Base-by-base conservation (phyloP, 257 asterid species). In the Petunia secreta region DNA sequence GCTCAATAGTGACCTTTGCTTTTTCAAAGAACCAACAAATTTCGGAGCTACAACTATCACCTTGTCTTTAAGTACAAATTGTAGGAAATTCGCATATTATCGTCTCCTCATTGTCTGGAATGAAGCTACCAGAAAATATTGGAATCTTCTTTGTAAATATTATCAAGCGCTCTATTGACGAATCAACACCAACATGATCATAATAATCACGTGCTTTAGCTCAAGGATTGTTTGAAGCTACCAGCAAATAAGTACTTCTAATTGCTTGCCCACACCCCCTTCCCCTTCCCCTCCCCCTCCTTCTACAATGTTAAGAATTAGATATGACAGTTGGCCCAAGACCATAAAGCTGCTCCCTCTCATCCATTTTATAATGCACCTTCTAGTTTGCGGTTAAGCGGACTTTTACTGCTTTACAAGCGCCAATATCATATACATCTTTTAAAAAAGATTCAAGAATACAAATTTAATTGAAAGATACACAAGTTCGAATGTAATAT, bases 401-500 rank as follows among this genome's bases (percentile, higher is more conserved):
- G 10, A 52, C 4, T 52, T 52, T 52, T 9, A 52, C 13, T 44
- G 36, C 62, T 50, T 73, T 34, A 50, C 62, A 50, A 50, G 46
- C 9, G 44, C 41, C 2, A 36, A 44, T 46, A 34, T 34, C 77
- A 34, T 34, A 53, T 67, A 73, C 3, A 73, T 34, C 11, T 48
- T 50, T 34, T 44, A 34, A 60, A 34, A 60, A 73, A 71, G 36
- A 73, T 50, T 73, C 44, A 50, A 50, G 62, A 73, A 73, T 34
- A 37, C 44, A 73, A 73, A 15, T 50, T 34, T 44, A 63, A 78
- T 44, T 41, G 16, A 38, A 46, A 36, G 59, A 75, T 62, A 67
- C 75, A 11, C 14, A 38, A 63, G 54, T 15, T 66, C 41, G 82
- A 78, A 62, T 74, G 71, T 39, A 75, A 38, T 65, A 73, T 40